Conservation (phyloP, 2,329 filamentous ascomycete genomes). For the Aspergillus costaricaensis region DNA sequence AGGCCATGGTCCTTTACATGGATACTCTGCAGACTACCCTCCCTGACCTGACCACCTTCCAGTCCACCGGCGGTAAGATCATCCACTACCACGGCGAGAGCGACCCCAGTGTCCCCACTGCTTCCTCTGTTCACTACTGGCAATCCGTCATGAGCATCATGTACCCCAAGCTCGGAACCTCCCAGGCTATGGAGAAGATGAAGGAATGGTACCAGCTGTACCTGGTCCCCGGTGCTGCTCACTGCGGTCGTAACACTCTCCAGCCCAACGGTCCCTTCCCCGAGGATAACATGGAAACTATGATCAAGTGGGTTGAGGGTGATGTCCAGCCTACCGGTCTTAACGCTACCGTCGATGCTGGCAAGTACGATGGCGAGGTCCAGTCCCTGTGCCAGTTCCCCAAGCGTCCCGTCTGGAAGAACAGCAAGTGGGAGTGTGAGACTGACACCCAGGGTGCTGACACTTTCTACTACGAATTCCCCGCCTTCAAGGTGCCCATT, state of each 20-base stretch:
- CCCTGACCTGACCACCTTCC: conserved; percentile 56
- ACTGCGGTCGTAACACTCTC: conserved; percentile 51
- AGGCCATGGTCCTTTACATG: conserved; percentile 50
- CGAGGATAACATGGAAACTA: conserved; percentile 47
- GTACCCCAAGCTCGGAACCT: conserved; percentile 46
- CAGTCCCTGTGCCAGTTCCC: conserved; percentile 38
- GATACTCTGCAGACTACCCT: conserved; percentile 57
- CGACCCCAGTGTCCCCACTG: conserved; percentile 55
- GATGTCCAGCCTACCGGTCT: conserved; percentile 47
- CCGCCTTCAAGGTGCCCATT: background rate
- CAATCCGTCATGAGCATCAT: conserved; percentile 55
- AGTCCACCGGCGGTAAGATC: conserved; percentile 55
- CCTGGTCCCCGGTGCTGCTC: conserved; percentile 56
- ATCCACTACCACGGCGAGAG: conserved; percentile 61
- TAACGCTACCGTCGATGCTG: conserved; percentile 40
- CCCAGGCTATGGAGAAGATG: conserved; percentile 45
- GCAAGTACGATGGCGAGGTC: conserved; percentile 31
- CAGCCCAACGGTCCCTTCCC: conserved; percentile 49
- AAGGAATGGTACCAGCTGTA: conserved; percentile 58
- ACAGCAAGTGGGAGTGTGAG: conserved; percentile 28
- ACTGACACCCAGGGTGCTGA: background rate
- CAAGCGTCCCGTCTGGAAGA: conserved; percentile 33
- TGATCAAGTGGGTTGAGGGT: conserved; percentile 57
- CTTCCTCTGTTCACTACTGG: conserved; percentile 57
- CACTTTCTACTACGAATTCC: conserved; percentile 7